Conservation (phyloP, 108 stramenopile species). For the Conticribra weissflogii region DNA sequence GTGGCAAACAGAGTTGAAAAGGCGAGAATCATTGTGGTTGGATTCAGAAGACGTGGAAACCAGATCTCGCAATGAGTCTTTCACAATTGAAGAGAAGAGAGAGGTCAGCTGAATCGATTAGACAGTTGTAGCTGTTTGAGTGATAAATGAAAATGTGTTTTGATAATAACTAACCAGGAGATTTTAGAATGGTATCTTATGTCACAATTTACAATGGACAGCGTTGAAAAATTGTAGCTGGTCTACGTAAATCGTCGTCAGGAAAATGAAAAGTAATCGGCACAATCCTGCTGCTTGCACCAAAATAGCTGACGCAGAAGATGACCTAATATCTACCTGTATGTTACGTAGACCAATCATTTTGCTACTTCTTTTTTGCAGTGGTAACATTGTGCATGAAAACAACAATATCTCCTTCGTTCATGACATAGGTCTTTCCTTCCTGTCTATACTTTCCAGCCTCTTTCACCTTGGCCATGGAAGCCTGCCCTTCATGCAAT, state of each 20-base stretch:
- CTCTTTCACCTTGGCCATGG: slow-evolving; percentile 97
- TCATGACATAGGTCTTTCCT: slow-evolving; percentile 96
- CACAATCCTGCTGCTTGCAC: too few species aligned
- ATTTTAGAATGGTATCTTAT: too few species aligned
- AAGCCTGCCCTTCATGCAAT: slow-evolving; percentile 83
- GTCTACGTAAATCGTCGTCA: too few species aligned
- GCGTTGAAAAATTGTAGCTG: too few species aligned
- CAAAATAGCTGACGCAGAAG: too few species aligned
- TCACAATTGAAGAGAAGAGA: background rate
- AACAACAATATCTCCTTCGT: slow-evolving; percentile 89
- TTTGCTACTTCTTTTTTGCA: slow-evolving; percentile 87
- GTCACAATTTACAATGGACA: too few species aligned
- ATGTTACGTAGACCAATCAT: too few species aligned
- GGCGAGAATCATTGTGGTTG: slow-evolving; percentile 25
- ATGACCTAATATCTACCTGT: too few species aligned
- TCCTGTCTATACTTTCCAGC: slow-evolving; percentile 98
- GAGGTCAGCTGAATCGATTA: background rate
- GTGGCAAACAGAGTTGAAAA: slow-evolving; percentile 45
- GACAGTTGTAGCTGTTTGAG: too few species aligned
- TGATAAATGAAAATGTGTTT: too few species aligned
- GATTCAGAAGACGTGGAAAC: slow-evolving; percentile 14
- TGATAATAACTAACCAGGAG: too few species aligned
- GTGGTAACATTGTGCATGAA: slow-evolving; percentile 90
- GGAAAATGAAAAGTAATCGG: too few species aligned
- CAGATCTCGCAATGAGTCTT: background rate